Evolutionary conservation across 2,329 filamentous ascomycete species (phyloP), one percentile per base, ranked within the genome.

Genomic region (Sporothrix dimorphospora): DNA sequence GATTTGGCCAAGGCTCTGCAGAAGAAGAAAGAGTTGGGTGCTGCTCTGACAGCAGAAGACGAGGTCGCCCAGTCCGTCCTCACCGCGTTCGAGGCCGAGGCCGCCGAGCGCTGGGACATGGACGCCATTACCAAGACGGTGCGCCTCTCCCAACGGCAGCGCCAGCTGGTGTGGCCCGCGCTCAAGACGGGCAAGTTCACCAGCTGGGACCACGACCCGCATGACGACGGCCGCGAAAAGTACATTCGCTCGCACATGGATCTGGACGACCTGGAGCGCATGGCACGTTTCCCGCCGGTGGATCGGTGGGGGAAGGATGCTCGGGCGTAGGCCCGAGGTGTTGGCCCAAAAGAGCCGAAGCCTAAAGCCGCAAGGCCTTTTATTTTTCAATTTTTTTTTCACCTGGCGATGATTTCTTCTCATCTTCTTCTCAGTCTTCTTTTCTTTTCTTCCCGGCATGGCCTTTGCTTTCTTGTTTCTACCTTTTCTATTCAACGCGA

Each of bases 191-290:
- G 94, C 71, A 85, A 85, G 47, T 94, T 93, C 76, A 92, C 92
- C 51, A 88, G 90, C 79, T 98, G 94, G 94, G 94, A 98, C 81
- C 92, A 91, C 81, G 88, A 94, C 82, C 94, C 94, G 0, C 82
- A 86, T 3, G 89, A 92, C 75, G 88, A 93, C 77, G 92, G 90
- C 34, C 83, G 86, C 65, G 85, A 88, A 75, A 92, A 91, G 85
- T 97, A 95, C 81, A 97, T 98, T 77, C 92, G 94, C 72, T 93
- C 91, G 45, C 91, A 92, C 79, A 91, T 94, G 77, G 90, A 92
- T 21, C 87, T 96, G 1, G 93, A 96, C 78, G 91, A 94, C 72
- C 85, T 96, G 7, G 93, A 96, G 83, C 87, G 92, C 71, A 88
- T 88, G 74, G 92, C 93, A 53, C 87, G 93, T 57, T 96, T 85